phyloP scores from a whole-genome alignment of 495 filamentous ascomycete species.

The Penicillium lividum region DNA sequence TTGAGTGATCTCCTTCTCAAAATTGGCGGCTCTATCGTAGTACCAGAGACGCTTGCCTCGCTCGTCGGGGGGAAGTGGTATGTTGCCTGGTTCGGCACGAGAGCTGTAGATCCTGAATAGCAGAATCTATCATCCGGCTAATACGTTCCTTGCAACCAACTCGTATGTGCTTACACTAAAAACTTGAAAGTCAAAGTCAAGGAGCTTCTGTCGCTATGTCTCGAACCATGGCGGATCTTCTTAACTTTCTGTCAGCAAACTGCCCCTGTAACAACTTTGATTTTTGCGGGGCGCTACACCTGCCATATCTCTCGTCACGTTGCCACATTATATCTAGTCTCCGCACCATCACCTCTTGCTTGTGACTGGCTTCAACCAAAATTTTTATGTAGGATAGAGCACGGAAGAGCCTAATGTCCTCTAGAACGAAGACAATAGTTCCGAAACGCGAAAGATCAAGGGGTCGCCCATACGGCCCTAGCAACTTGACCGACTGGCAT shows the following conservation, averaged over 20 bases:
- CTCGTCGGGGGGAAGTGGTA: neutral
- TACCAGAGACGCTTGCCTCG: neutral
- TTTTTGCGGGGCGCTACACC: neutral
- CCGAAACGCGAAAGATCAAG: neutral
- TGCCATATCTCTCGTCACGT: neutral
- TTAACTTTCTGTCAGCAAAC: too few relatives aligned
- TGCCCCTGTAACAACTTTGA: neutral
- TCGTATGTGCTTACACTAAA: too few relatives aligned
- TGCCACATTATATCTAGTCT: slow-evolving; percentile 9
- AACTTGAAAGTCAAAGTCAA: too few relatives aligned
- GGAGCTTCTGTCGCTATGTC: too few relatives aligned
- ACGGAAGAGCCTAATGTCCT: slow-evolving; percentile 13
- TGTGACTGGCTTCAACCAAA: slow-evolving; percentile 6
- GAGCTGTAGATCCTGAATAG: neutral
- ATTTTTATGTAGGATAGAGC: slow-evolving; percentile 3
- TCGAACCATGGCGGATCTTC: too few relatives aligned
- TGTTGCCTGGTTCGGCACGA: neutral
- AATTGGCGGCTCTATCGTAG: neutral
- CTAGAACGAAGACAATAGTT: slow-evolving; percentile 7
- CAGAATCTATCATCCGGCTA: too few relatives aligned
- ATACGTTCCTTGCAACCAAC: too few relatives aligned
- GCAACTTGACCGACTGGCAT: neutral
- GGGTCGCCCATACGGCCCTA: slow-evolving; percentile 4
- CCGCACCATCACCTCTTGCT: slow-evolving; percentile 5
- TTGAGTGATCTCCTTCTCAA: neutral